A percentile compares a stretch with the other conserved stretches of the same genome.
These are phyloP conservation scores for Toxoplasma gondii DNA, from an alignment of 169 alveolate genomes.

Conservation along the genomic window DNA sequence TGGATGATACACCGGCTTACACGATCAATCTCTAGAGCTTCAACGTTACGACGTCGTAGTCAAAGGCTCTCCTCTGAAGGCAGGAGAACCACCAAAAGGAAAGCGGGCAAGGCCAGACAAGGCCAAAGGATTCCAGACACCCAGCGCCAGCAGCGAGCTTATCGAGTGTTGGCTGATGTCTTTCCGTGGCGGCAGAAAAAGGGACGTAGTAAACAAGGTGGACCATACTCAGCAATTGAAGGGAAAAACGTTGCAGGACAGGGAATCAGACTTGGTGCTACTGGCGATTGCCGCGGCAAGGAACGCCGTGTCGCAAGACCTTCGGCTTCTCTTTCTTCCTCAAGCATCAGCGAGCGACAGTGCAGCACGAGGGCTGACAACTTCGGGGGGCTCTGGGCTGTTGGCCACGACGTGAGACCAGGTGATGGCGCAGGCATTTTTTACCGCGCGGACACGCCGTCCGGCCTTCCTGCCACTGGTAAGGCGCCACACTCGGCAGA, in stretches of 20 bases:
- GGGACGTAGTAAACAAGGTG: background rate
- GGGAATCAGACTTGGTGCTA: background rate
- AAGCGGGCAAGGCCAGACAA: background rate
- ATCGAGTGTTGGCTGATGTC: background rate
- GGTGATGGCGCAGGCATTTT: background rate
- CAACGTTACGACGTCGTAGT: background rate
- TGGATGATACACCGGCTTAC: constrained; percentile 4
- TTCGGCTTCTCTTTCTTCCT: background rate
- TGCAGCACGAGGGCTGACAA: background rate
- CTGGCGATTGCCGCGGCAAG: background rate
- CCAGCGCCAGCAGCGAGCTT: too few species aligned
- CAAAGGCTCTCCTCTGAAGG: background rate
- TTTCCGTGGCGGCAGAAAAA: background rate
- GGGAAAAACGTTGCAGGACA: background rate
- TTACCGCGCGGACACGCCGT: background rate
- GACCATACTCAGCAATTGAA: background rate
- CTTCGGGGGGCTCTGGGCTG: background rate
- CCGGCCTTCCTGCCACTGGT: background rate
- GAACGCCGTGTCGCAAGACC: background rate
- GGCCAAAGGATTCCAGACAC: background rate
- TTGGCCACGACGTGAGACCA: background rate
- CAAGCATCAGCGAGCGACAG: background rate
- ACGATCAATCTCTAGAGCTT: background rate
- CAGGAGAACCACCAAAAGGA: background rate
- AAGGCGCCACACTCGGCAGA: background rate